These are phyloP conservation scores for Taxillus chinensis DNA, from an alignment of 164 flowering plant species.

Conservation along the genomic window DNA sequence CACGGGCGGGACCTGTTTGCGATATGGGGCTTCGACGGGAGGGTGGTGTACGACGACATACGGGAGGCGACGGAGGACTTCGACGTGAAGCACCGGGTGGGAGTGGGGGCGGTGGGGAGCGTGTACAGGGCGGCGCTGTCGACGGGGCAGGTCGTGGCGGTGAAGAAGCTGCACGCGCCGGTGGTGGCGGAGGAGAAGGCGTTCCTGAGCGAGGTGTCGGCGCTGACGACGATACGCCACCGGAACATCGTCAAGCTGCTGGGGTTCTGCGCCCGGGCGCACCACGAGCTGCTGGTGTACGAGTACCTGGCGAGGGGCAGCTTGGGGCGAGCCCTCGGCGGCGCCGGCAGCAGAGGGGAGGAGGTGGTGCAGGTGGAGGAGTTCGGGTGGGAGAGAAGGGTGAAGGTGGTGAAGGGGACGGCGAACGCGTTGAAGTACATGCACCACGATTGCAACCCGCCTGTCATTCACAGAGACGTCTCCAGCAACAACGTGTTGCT, in stretches of 20 bases:
- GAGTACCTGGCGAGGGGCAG: slow-evolving; percentile 23
- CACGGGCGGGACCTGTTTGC: slow-evolving; percentile 6
- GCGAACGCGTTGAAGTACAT: slow-evolving; percentile 20
- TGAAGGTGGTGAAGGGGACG: slow-evolving; percentile 16
- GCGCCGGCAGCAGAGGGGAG: not conserved
- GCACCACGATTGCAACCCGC: slow-evolving; percentile 26
- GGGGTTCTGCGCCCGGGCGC: slow-evolving; percentile 17
- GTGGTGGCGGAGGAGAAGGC: slow-evolving; percentile 3
- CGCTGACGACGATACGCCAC: slow-evolving; percentile 20
- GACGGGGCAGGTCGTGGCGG: slow-evolving; percentile 20
- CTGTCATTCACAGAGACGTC: slow-evolving; percentile 25
- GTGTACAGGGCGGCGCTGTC: slow-evolving; percentile 30
- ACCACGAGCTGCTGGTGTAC: slow-evolving; percentile 15
- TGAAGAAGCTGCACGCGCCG: slow-evolving; percentile 23
- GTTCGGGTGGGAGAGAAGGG: slow-evolving; percentile 20
- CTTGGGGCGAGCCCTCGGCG: slow-evolving; percentile 1
- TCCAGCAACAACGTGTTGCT: slow-evolving; percentile 19
- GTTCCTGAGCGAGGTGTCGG: slow-evolving; percentile 21
- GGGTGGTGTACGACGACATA: slow-evolving; percentile 19
- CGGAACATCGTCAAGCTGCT: slow-evolving; percentile 20
- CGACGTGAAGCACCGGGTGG: slow-evolving; percentile 18
- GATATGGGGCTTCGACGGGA: slow-evolving; percentile 22
- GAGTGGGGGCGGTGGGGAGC: slow-evolving; percentile 23
- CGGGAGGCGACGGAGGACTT: slow-evolving; percentile 24
- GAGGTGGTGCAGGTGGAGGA: slow-evolving; percentile 13